Evolutionary conservation across 345 rosid species (phyloP).

Genomic region (Camelina neglecta): DNA sequence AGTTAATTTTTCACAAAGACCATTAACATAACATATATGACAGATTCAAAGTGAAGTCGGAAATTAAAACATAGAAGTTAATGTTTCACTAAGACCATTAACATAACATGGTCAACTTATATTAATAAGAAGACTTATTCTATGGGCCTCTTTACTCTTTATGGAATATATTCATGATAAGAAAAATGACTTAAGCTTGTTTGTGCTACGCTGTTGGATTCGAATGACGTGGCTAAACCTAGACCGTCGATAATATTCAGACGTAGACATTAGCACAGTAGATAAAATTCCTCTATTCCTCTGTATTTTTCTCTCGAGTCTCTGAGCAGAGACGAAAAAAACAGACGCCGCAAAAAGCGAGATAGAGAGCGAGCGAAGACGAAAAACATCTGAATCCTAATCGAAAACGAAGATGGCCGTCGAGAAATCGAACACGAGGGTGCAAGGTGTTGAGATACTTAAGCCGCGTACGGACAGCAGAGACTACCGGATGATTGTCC

Average conservation of each 20-base stretch:
- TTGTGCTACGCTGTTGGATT: conserved; percentile 16
- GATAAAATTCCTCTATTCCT: neutral
- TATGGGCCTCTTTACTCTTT: neutral
- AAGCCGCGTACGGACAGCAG: conserved; percentile 83
- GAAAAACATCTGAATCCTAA: conserved; percentile 1
- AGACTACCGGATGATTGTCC: conserved; percentile 69
- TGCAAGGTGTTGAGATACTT: conserved; percentile 51
- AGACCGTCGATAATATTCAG: neutral
- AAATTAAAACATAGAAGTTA: neutral
- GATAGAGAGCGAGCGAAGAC: conserved; percentile 2
- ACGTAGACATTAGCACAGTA: conserved; percentile 23
- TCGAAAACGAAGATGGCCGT: conserved; percentile 52
- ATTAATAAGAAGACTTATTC: neutral
- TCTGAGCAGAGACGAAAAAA: neutral
- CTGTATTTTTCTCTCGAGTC: neutral
- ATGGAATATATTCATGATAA: conserved; percentile 11
- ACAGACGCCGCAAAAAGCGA: conserved; percentile 4
- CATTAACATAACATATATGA: neutral
- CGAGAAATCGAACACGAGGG: conserved; percentile 42
- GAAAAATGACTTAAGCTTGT: neutral
- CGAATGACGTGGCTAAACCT: neutral
- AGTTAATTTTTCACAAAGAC: no score
- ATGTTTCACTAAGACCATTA: no score
- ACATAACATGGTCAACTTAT: conserved; percentile 3
- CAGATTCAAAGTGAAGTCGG: neutral